Conservation (phyloP, 2,329 filamentous ascomycete species). For the Fusarium sp. region DNA sequence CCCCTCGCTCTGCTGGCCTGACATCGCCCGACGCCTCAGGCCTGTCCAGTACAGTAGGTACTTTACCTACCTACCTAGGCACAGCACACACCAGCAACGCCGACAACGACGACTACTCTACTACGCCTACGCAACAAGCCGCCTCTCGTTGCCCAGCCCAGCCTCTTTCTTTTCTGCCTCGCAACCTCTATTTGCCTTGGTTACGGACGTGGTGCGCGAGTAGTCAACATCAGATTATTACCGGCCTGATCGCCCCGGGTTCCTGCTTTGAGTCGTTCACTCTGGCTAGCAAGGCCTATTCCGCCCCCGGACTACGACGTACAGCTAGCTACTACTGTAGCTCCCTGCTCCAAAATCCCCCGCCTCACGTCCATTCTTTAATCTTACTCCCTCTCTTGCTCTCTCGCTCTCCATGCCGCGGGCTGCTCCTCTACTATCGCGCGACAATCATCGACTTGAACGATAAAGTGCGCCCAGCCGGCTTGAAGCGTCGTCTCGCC, state of each 20-base stretch:
- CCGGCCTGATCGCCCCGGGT: background rate
- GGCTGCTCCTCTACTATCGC: conserved; percentile 32
- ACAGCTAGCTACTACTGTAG: conserved; percentile 33
- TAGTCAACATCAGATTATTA: too few species aligned
- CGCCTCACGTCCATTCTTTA: conserved; percentile 41
- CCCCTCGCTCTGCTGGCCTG: conserved; percentile 29
- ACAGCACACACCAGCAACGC: too few species aligned
- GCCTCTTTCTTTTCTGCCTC: conserved; percentile 9
- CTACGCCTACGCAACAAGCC: too few species aligned
- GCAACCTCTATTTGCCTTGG: background rate
- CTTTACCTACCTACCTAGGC: background rate
- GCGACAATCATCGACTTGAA: conserved; percentile 36
- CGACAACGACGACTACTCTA: too few species aligned
- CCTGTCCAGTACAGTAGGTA: background rate
- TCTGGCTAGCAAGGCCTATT: conserved; percentile 5
- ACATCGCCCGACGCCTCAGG: conserved; percentile 7
- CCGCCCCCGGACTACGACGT: conserved; percentile 7
- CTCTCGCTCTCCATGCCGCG: conserved; percentile 37
- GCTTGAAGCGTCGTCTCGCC: conserved; percentile 19
- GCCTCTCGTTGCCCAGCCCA: background rate
- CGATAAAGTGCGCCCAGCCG: conserved; percentile 26
- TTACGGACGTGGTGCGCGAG: too few species aligned
- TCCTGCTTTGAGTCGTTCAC: conserved; percentile 11
- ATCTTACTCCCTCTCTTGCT: conserved; percentile 39
- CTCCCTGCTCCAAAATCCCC: conserved; percentile 35